These are phyloP conservation scores for Oryza officinalis DNA, from an alignment of 176 grass and related monocot species.

Conservation along the genomic window DNA sequence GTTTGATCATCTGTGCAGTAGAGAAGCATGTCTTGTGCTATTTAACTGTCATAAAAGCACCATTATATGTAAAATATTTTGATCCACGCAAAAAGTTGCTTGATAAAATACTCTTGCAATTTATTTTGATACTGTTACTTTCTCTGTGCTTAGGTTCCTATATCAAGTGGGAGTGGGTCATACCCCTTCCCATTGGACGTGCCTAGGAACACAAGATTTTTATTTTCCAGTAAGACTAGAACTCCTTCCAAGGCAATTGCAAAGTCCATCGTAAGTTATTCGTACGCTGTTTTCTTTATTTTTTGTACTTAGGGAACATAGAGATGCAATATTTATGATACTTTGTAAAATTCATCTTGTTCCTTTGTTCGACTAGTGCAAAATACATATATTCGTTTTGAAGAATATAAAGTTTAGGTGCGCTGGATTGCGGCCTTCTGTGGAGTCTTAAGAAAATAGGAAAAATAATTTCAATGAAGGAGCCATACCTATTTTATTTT, in stretches of 20 bases:
- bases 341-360: slow-evolving; percentile 24
- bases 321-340: slow-evolving; percentile 20
- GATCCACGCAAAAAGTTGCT: slow-evolving; percentile 1
- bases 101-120: background rate
- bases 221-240: slow-evolving; percentile 82
- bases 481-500: background rate
- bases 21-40: background rate
- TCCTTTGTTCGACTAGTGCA: slow-evolving; percentile 14
- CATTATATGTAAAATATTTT: slow-evolving; percentile 14
- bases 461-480: background rate
- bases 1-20: background rate
- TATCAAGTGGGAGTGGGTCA: slow-evolving; percentile 72
- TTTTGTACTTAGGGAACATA: slow-evolving; percentile 14
- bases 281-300: background rate
- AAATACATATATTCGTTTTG: background rate
- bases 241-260: slow-evolving; percentile 85
- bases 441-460: background rate
- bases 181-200: slow-evolving; percentile 86
- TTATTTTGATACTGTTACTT: slow-evolving; percentile 26
- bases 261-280: slow-evolving; percentile 84
- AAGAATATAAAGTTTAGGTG: background rate
- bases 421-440: background rate
- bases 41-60: background rate
- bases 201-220: slow-evolving; percentile 75
- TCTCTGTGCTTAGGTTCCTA: slow-evolving; percentile 67